phyloP scores from a whole-genome alignment of 1,284 basidiomycete species.

The Heterobasidion annosum region DNA sequence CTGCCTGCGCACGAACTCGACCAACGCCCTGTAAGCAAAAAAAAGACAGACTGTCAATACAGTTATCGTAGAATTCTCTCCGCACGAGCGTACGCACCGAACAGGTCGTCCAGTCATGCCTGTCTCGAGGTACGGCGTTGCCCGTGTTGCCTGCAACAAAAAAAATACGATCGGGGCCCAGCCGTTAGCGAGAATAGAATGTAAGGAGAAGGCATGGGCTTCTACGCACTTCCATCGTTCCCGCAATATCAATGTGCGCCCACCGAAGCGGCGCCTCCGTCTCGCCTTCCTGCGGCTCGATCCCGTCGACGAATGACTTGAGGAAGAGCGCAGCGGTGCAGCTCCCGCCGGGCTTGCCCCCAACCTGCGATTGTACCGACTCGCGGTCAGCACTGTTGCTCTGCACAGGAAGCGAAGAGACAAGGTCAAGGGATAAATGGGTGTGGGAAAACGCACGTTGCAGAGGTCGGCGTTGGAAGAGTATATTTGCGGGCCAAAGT shows the following conservation, averaged over 20 bases:
- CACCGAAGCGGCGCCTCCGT: slow-evolving; percentile 45
- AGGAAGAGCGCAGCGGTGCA: slow-evolving; percentile 87
- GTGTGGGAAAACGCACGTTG: slow-evolving; percentile 44
- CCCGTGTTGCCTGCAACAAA: slow-evolving; percentile 28
- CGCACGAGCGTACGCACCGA: slow-evolving; percentile 32
- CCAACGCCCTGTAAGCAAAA: slow-evolving; percentile 14
- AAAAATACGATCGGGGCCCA: not conserved
- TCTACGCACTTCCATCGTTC: slow-evolving; percentile 53
- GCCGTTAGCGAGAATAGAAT: not conserved
- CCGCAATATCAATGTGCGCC: slow-evolving; percentile 85
- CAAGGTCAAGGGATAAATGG: slow-evolving; percentile 1
- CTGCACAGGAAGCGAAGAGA: slow-evolving; percentile 5
- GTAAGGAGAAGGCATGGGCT: not conserved
- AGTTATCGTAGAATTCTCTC: not conserved
- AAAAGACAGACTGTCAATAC: not conserved
- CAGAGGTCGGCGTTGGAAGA: slow-evolving; percentile 76
- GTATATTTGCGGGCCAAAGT: slow-evolving; percentile 71
- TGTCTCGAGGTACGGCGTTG: slow-evolving; percentile 58
- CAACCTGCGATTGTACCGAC: slow-evolving; percentile 32
- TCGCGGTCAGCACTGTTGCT: not conserved
- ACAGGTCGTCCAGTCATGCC: slow-evolving; percentile 81
- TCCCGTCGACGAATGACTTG: slow-evolving; percentile 72
- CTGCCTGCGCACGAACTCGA: slow-evolving; percentile 16
- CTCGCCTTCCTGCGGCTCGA: slow-evolving; percentile 41
- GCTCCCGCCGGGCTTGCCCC: slow-evolving; percentile 67